Base-by-base conservation (phyloP, 495 filamentous ascomycete genomes). In the Copromyces sp. region DNA sequence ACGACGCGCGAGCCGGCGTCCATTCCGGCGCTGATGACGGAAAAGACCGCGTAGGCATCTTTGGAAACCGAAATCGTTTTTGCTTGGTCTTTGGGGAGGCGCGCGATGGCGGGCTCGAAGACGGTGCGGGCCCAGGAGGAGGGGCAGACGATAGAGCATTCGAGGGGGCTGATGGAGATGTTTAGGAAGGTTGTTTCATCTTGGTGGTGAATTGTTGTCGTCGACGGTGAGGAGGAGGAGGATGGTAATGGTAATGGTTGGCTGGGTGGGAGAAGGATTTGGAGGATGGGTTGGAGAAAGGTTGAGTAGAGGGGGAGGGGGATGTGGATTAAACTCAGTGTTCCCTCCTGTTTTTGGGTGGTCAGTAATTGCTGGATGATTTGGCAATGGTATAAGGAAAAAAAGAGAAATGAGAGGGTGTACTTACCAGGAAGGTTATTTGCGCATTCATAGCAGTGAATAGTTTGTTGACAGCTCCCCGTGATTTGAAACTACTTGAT, bases 1-100 rank as follows among this genome's bases (percentile, higher is more conserved):
- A 97, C 85, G 3, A 99, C 95, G 39, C 95, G 89, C 76, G 94
- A 93, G n/a, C 94, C 94, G 24, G 95, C 95, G 77, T 97, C 94
- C 73, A 97, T 88, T 1, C 94, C 94, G 73, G 94, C 90, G 42
- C 91, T 92, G 70, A 91, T 91, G 65, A 99, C 93, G 72, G 93
- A 91, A 78, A 98, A 92, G 20, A 94, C 93, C 35, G 94, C 89
- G 80, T 92, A 98, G 68, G 92, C 90, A 73, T 98, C 94, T 65
- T 87, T 86, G 40, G 92, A 95, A 69, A 98, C 90, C 7, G 87
- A 87, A 16, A 94, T 88, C 12, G 85, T 81, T 70, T 84, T 86
- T 32, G 84, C 81, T 78, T 82, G 53, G 53, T 80, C 83, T 24
- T 73, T 76, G 11, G 83, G 87, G 16, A 85, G 80, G 9, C 82